Base-by-base conservation (phyloP, 2,329 filamentous ascomycete species). In the Pseudocercospora eumusae region DNA sequence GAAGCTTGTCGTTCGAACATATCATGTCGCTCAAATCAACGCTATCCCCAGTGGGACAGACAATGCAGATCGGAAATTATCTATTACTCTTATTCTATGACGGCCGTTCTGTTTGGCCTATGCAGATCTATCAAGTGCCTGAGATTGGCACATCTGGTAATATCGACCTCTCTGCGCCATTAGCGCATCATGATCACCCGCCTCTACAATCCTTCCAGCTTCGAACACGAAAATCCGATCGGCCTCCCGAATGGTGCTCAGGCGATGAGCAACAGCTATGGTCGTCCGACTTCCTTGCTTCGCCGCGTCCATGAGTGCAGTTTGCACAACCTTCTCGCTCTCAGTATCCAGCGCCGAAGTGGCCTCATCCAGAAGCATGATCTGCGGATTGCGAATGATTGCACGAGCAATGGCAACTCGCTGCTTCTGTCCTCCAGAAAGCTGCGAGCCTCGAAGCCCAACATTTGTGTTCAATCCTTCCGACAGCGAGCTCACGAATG, bases 311-410 rank as follows among this genome's bases (percentile, higher is more conserved):
- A 91, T 87, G 70, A 93, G 86, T 0, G 89, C 88, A 0, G 78
- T 79, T 75, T 92, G 87, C 10, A 91, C 85, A 0, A 87, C 76
- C 65, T 83, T 83, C 71, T 90, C 88, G 0, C 83, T 86, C 68
- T 87, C 83, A 0, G 86, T 86, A 66, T 91, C 88, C 0, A 91
- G 78, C 57, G 78, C 81, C 1, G 78, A 81, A 0, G 84, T 87
- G 3, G 85, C 84, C 70, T 87, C 84, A 57, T 88, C 85, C 0
- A 88, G 74, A 0, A 87, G 73, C 5, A 87, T 71, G 4, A 87
- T 70, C 7, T 73, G 70, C 0, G 84, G 83, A 20, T 81, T 77
- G 0, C 83, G 77, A 5, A 86, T 76, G 4, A 86, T 71, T 0
- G 83, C 83, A 2, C 83, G 75, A 0, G 83, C 83, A 42, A 86